A percentile compares a stretch with the other conserved stretches of the same genome.
These are phyloP conservation scores for Retiboletus fuscus DNA, from an alignment of 1,284 basidiomycete species.

Conservation along the genomic window DNA sequence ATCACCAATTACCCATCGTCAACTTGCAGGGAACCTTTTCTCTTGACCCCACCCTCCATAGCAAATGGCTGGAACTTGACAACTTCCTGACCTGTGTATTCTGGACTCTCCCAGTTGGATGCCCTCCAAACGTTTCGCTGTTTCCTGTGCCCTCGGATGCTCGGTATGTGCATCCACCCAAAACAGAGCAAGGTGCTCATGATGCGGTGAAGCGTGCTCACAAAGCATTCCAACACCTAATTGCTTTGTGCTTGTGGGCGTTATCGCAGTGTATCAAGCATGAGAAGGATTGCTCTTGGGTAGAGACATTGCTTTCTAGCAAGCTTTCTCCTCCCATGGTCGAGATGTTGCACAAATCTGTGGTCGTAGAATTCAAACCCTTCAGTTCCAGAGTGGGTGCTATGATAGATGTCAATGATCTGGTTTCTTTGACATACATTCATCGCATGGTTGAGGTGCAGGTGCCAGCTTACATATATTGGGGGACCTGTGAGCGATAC, in stretches of 20 bases:
- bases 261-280: not conserved
- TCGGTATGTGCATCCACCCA: not conserved
- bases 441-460: not conserved
- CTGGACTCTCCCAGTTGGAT: not conserved
- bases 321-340: not conserved
- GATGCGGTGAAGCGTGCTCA: not conserved
- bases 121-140: not conserved
- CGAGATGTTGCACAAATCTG: not conserved
- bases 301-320: not conserved
- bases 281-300: not conserved
- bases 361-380: not conserved
- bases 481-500: not conserved
- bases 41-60: not conserved
- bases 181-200: not conserved
- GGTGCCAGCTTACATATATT: constrained; percentile 12
- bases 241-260: not conserved
- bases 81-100: not conserved
- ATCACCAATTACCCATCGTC: not conserved
- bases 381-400: not conserved
- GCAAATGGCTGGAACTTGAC: not conserved
- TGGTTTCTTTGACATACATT: constrained; percentile 8
- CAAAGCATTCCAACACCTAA: not conserved
- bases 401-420: not conserved
- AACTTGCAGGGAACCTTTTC: not conserved
- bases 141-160: not conserved